Evolutionary conservation across 2,329 filamentous ascomycete species (phyloP), one percentile per base, ranked within the genome.

Genomic region (Xylariaceae sp.): DNA sequence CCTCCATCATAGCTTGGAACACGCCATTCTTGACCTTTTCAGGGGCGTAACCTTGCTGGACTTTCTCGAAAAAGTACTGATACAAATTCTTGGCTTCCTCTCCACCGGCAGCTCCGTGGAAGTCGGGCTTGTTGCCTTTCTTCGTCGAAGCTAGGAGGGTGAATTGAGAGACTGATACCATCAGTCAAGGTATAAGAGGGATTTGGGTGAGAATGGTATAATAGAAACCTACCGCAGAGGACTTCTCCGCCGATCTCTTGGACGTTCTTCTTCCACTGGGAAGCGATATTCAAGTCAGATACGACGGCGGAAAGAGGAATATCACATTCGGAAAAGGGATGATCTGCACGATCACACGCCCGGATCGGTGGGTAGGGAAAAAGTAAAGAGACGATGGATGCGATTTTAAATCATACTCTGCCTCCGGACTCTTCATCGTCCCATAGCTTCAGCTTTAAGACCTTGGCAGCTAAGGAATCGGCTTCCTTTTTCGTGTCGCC

Each of bases 1-100:
- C 93, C 71, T 97, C 88, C 94, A 99, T 99, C 92, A 96, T 97
- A 53, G 94, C 94, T 71, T 96, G 93, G 74, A 99, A 99, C 35
- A 93, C 86, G n/a, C 95, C 94, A 72, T 99, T 88, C 72, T 96
- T 92, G 60, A 99, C 92, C 64, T 82, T 87, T 7, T 91, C 89
- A 5, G 82, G 74, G 4, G 78, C 74, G 73, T 97, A 96, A 2
- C 85, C 80, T 56, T 86, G 80, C 67, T 86, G 82, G 48, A 97
- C 85, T 67, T 88, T 89, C 54, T 83, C 77, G 67, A 92, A 85
- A 76, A 99, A 97, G 71, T 88, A 81, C 57, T 92, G 84, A 72
- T 97, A 99, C 5, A 97, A 80, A 62, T 82, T 82, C 68, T 86
- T 89, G 23, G 93, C 94, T 58, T 92, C 85, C 9, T 89, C 85